Evolutionary conservation across 106 monocot species (phyloP), one percentile per base, ranked within the genome.

Genomic region (Ottelia alismoides): DNA sequence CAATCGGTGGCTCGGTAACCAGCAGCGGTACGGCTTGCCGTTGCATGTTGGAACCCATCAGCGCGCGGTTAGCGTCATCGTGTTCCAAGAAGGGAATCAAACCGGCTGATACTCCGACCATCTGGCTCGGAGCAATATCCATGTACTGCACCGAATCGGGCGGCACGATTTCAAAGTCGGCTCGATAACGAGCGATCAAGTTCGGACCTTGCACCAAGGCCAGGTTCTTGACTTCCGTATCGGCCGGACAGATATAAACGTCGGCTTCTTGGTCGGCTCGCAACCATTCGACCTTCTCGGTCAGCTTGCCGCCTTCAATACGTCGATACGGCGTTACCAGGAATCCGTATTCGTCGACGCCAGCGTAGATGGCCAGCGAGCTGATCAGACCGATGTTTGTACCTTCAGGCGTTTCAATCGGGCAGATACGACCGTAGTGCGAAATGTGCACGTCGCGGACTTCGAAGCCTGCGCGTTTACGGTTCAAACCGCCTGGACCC

Each of bases 361-460:
- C 14, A 11, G 51, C 51, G 51, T 10, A 51, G 22, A 7, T 22
- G 7, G 51, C 12, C 19, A 51, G 51, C 22, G 51, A 51, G 11
- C 22, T 19, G 51, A 51, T 51, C 51, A 51, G 51, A 19, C 51
- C 51, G 51, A 51, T 51, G 51, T 51, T 51, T 20, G 51, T 11
- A 19, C 51, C 51, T 19, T 51, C 51, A 11, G 51, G 51, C 14
- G 51, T 51, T 19, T 51, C 51, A 20, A 51, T 51, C 22, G 51
- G 51, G 22, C 51, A 51, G 10, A 51, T 22, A 20, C 51, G 51
- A 19, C 51, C 51, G 51, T 51, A 51, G 51, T 51, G 51, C n/a
- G n/a, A n/a, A n/a, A n/a, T n/a, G n/a, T n/a, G n/a, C n/a, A n/a
- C n/a, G n/a, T n/a, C n/a, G n/a, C 16, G 51, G 19, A 51, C 51